Conservation (phyloP, 148 eudicot species). For the Diospyros kaki region DNA sequence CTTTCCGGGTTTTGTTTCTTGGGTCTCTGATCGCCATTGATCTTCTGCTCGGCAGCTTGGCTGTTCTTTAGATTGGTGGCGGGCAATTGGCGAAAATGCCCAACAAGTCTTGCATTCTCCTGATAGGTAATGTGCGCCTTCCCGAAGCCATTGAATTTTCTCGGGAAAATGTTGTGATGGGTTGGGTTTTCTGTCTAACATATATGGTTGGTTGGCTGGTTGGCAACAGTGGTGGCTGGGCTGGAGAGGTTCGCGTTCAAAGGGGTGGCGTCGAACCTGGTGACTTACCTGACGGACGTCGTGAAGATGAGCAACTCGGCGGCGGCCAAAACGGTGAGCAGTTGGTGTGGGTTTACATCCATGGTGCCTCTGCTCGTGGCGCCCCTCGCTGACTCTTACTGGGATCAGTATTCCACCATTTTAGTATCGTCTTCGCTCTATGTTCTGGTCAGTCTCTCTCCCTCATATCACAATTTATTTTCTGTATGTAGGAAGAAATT, state of each 20-base stretch:
- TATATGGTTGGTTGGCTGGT: not conserved
- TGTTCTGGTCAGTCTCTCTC: conserved; percentile 40
- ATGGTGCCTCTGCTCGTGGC: conserved; percentile 81
- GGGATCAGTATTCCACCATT: conserved; percentile 65
- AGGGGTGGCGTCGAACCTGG: conserved; percentile 96
- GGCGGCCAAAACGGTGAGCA: conserved; percentile 84
- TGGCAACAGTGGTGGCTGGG: conserved; percentile 59
- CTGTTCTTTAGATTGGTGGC: conserved; percentile 35
- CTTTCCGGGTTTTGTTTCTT: too few species aligned
- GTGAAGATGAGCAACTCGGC: conserved; percentile 74
- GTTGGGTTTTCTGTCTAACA: too few species aligned
- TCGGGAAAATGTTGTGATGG: too few species aligned
- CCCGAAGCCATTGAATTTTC: too few species aligned
- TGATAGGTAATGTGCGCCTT: conserved; percentile 44
- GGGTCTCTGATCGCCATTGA: too few species aligned
- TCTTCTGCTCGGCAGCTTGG: not conserved
- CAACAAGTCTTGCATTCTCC: conserved; percentile 66
- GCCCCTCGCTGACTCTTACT: conserved; percentile 67
- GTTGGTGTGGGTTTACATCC: conserved; percentile 83
- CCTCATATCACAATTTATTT: not conserved
- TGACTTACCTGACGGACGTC: conserved; percentile 70
- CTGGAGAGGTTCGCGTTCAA: conserved; percentile 97
- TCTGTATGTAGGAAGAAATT: too few species aligned
- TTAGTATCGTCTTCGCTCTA: conserved; percentile 61
- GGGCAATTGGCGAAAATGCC: conserved; percentile 25